Conservation (phyloP, 192 early-diverging fungal species). For the Chytriomyces hyalinus region DNA sequence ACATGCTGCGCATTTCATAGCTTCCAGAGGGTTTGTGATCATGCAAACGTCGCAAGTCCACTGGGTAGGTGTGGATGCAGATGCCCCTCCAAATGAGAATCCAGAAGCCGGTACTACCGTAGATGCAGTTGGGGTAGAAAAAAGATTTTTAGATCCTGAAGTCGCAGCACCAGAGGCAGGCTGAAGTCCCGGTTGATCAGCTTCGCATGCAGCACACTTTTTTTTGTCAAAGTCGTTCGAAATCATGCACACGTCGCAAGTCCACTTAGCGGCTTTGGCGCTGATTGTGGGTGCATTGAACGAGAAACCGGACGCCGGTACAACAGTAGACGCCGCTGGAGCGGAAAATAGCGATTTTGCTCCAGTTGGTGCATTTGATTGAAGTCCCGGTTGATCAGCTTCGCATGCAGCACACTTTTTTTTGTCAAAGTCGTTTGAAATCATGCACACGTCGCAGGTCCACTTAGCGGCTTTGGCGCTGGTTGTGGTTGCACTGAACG, state of each 20-base stretch:
- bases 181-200: background rate
- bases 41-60: conserved; percentile 28
- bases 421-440: background rate
- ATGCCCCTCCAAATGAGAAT: conserved; percentile 15
- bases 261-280: background rate
- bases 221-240: background rate
- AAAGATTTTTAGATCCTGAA: background rate
- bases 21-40: conserved; percentile 8
- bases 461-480: background rate
- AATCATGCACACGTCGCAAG: background rate
- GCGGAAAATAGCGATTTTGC: background rate
- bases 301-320: background rate
- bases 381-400: background rate
- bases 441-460: background rate
- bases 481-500: background rate
- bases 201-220: background rate
- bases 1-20: conserved; percentile 23
- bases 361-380: background rate
- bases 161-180: background rate
- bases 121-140: background rate
- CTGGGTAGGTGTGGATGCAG: background rate
- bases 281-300: background rate
- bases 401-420: background rate
- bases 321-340: background rate
- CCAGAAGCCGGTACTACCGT: background rate